Conservation (phyloP, 2,329 filamentous ascomycete species). For the Fusarium subtropicale region DNA sequence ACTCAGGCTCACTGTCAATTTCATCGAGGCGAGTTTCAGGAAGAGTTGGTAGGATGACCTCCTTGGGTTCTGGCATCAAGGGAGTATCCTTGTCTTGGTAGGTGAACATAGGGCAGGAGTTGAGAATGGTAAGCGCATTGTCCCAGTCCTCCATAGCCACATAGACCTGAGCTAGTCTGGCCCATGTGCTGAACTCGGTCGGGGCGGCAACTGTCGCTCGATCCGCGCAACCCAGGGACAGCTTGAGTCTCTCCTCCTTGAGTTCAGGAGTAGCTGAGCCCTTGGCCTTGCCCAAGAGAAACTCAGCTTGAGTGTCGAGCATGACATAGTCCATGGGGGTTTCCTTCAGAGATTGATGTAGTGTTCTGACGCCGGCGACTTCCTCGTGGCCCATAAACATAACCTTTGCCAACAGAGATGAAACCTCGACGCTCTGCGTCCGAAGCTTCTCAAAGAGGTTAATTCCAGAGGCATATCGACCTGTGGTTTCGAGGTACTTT, state of each 20-base stretch:
- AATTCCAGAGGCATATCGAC: conserved; percentile 92
- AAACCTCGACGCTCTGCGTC: conserved; percentile 90
- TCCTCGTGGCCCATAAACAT: conserved; percentile 96
- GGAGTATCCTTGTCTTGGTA: conserved; percentile 99
- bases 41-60: conserved; percentile 87
- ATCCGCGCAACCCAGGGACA: conserved; percentile 94
- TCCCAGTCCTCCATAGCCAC: conserved; percentile 97
- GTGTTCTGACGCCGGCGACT: conserved; percentile 89
- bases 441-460: conserved; percentile 98
- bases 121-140: conserved; percentile 91
- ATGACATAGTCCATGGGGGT: conserved; percentile 98
- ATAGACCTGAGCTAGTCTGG: conserved; percentile 91
- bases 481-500: conserved; percentile 95
- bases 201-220: conserved; percentile 94
- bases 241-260: conserved; percentile 76
- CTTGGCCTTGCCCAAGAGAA: conserved; percentile 85
- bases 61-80: conserved; percentile 90
- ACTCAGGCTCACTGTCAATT: conserved; percentile 90
- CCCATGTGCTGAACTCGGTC: conserved; percentile 98
- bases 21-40: conserved; percentile 93
- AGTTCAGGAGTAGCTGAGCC: conserved; percentile 64
- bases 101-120: conserved; percentile 99
- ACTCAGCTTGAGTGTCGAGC: conserved; percentile 92
- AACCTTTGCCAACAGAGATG: conserved; percentile 89
- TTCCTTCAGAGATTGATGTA: conserved; percentile 89